These are phyloP conservation scores for Talaromyces marneffei DNA, from an alignment of 2,329 filamentous ascomycete genomes.

Conservation along the genomic window DNA sequence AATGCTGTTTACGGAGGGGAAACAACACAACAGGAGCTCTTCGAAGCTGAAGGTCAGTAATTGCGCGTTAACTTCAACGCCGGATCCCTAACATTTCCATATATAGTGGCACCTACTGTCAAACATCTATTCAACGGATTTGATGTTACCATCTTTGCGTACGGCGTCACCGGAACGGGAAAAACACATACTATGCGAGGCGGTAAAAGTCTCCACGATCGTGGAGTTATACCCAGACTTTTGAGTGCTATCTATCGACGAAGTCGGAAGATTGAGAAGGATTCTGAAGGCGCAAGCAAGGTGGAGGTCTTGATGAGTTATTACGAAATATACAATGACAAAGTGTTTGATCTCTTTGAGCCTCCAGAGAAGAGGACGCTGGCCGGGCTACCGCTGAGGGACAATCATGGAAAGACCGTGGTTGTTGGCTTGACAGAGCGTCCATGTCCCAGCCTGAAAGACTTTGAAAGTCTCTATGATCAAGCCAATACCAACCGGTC, in stretches of 20 bases:
- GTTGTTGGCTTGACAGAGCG: constrained; percentile 82
- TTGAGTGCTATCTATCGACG: constrained; percentile 80
- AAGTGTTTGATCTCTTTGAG: constrained; percentile 86
- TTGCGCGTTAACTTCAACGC: neutral
- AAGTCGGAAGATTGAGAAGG: constrained; percentile 78
- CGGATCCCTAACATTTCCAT: constrained; percentile 14
- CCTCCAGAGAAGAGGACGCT: constrained; percentile 78
- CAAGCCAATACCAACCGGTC: constrained; percentile 87
- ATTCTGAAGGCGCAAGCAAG: constrained; percentile 61
- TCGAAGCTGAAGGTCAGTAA: constrained; percentile 73
- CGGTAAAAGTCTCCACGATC: constrained; percentile 75
- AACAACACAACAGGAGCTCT: constrained; percentile 79
- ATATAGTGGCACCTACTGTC: constrained; percentile 75
- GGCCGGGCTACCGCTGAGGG: constrained; percentile 72
- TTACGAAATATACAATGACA: constrained; percentile 97
- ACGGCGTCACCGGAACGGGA: constrained; percentile 86
- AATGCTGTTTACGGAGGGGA: constrained; percentile 81
- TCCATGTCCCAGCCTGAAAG: constrained; percentile 74
- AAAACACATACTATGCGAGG: constrained; percentile 97
- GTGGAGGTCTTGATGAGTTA: constrained; percentile 78
- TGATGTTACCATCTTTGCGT: constrained; percentile 85
- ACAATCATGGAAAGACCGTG: constrained; percentile 79
- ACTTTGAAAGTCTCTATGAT: constrained; percentile 85
- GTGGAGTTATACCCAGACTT: constrained; percentile 80
- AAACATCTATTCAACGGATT: constrained; percentile 83